Evolutionary conservation across 2,329 filamentous ascomycete species (phyloP).

Genomic region (Cercospora sp.): DNA sequence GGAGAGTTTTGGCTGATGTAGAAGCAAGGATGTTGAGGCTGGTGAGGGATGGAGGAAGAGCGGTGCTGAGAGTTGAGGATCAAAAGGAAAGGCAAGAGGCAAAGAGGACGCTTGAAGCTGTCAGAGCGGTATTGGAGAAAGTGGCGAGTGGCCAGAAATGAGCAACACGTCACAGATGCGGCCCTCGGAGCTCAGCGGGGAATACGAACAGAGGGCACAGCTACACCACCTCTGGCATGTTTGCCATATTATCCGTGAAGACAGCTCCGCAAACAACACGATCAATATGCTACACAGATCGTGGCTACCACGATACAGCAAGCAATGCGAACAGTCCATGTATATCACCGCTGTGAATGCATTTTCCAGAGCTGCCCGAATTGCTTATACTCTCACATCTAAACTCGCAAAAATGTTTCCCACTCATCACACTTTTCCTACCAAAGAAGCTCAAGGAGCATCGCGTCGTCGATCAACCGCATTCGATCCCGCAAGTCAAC

Average conservation of each 20-base stretch:
- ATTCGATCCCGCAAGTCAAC: not conserved
- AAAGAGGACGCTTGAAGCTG: constrained; percentile 38
- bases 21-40: constrained; percentile 52
- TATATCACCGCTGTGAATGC: not conserved
- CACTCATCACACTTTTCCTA: not conserved
- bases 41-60: constrained; percentile 48
- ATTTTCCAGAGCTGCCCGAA: not conserved
- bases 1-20: constrained; percentile 55
- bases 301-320: not conserved
- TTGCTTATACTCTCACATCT: not conserved
- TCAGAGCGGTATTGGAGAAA: not conserved
- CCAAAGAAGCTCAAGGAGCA: not conserved
- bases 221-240: not conserved
- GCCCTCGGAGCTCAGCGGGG: no score
- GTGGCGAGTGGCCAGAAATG: not conserved
- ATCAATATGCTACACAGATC: not conserved
- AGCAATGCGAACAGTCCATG: not conserved
- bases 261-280: not conserved
- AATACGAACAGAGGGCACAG: not conserved
- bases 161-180: no score
- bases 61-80: constrained; percentile 39
- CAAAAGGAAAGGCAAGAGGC: constrained; percentile 44
- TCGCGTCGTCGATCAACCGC: not conserved
- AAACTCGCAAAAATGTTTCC: not conserved
- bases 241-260: not conserved